Conservation (phyloP, 148 eudicot genomes). For the Pouteria glomerata region DNA sequence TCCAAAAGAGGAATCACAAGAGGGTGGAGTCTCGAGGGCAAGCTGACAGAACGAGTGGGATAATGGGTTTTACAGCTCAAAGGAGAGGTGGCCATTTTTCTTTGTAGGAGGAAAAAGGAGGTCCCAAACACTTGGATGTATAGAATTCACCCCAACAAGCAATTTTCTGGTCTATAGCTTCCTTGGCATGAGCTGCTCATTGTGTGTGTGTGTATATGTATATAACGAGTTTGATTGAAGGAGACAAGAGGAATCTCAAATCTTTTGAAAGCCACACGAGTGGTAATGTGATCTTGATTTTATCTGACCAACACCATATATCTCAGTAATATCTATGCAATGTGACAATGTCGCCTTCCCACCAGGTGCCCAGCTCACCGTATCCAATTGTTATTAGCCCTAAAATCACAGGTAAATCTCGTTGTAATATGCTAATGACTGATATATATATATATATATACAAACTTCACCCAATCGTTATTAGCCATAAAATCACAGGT, state of each 20-base stretch:
- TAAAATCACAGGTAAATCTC: no score
- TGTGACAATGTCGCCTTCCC: background rate
- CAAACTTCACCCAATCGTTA: no score
- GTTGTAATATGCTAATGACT: no score
- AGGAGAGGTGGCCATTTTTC: constrained; percentile 9
- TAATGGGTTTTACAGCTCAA: background rate
- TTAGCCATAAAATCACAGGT: no score
- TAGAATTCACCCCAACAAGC: no score
- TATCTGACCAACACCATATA: background rate
- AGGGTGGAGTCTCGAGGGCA: constrained; percentile 21
- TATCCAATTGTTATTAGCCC: no score
- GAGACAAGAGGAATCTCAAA: constrained; percentile 6
- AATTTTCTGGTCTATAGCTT: no score
- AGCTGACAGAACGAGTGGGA: constrained; percentile 24
- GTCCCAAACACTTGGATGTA: no score
- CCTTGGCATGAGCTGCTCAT: no score
- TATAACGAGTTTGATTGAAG: background rate
- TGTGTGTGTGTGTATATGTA: background rate
- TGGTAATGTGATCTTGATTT: background rate
- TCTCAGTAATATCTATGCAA: background rate
- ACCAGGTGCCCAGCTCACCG: no score
- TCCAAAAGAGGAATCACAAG: constrained; percentile 17
- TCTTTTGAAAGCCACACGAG: background rate
- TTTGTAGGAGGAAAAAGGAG: background rate
- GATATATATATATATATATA: no score